Conservation (phyloP, 768 basidiomycete genomes). For the Leucosporidium scottii region DNA sequence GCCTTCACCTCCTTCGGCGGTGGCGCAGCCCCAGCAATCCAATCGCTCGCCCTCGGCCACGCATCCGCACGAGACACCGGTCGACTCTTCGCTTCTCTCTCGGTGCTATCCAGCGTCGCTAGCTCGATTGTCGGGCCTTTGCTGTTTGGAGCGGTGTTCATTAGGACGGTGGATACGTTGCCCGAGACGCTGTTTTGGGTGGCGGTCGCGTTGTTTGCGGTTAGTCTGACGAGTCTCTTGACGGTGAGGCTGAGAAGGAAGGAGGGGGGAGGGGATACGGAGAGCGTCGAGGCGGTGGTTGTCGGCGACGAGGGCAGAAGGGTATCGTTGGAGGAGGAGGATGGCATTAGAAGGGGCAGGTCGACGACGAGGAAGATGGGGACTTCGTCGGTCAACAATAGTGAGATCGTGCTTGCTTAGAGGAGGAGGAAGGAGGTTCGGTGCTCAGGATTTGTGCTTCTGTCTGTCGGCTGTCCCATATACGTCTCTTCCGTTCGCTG, state of each 20-base stretch:
- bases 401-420: neutral
- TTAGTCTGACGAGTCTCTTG: neutral
- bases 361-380: constrained; percentile 2
- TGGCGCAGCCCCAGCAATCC: constrained; percentile 33
- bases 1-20: constrained; percentile 28
- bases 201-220: neutral
- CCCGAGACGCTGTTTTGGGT: constrained; percentile 30
- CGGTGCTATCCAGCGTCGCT: constrained; percentile 17
- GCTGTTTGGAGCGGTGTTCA: neutral
- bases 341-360: neutral
- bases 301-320: neutral
- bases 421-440: too few relatives aligned
- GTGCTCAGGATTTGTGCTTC: too few relatives aligned
- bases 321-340: neutral
- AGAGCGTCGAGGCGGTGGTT: too few relatives aligned
- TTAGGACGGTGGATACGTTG: constrained; percentile 15
- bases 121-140: neutral
- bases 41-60: constrained; percentile 35
- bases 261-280: neutral
- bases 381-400: neutral
- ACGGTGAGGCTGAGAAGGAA: constrained; percentile 17
- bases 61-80: constrained; percentile 35
- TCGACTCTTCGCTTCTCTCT: constrained; percentile 29
- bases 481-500: too few relatives aligned
- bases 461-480: too few relatives aligned